phyloP scores from a whole-genome alignment of 139 green algal genomes.

The Chlorella sp. region DNA sequence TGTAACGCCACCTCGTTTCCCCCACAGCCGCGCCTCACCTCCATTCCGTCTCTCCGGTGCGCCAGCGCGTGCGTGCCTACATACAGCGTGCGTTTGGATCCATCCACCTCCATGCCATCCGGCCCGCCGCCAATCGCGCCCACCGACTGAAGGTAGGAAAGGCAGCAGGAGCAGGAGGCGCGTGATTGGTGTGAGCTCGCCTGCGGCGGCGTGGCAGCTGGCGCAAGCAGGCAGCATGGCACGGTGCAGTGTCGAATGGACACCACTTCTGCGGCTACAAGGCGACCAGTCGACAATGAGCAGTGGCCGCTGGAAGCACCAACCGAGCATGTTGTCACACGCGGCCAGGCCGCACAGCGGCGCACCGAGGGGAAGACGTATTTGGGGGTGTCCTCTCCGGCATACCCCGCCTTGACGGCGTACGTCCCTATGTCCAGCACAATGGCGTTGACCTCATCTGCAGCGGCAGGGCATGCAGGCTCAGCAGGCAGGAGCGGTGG shows the following conservation, averaged over 20 bases:
- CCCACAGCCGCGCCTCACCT: slow-evolving; percentile 52
- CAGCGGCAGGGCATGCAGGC: background rate
- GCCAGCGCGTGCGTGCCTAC: slow-evolving; percentile 57
- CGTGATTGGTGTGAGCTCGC: background rate
- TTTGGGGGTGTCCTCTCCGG: slow-evolving; percentile 96
- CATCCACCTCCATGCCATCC: slow-evolving; percentile 51
- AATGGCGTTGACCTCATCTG: slow-evolving; percentile 96
- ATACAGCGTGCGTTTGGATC: slow-evolving; percentile 42
- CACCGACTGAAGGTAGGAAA: slow-evolving; percentile 21
- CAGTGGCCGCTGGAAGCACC: background rate
- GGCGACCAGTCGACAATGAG: too few species aligned
- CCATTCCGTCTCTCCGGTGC: slow-evolving; percentile 69
- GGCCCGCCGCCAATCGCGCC: slow-evolving; percentile 5
- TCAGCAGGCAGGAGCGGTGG: background rate
- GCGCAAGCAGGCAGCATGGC: background rate
- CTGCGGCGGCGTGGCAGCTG: background rate
- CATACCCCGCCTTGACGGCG: slow-evolving; percentile 90
- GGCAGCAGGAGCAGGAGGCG: background rate
- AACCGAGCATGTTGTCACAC: too few species aligned
- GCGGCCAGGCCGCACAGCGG: background rate
- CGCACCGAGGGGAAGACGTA: slow-evolving; percentile 88
- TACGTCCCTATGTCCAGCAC: slow-evolving; percentile 92
- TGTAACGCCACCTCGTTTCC: background rate
- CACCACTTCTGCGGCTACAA: too few species aligned
- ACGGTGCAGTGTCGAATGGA: background rate